Conservation (phyloP, 1,284 basidiomycete species). For the Sporisorium graminicola region DNA sequence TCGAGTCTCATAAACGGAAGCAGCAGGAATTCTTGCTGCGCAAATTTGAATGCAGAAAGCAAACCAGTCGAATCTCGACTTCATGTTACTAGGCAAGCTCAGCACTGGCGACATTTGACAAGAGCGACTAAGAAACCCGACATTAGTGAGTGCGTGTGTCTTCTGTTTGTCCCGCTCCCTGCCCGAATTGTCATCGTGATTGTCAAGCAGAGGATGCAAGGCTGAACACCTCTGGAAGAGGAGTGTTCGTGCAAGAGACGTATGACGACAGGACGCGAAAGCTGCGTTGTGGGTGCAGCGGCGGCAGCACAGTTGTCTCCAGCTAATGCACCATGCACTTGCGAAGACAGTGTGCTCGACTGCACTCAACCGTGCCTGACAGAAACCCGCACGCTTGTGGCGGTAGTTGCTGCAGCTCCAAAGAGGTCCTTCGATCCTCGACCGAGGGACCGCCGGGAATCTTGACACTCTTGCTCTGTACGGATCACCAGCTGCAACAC, state of each 20-base stretch:
- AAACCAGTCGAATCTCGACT: slow-evolving; percentile 25
- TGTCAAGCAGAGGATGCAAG: neutral
- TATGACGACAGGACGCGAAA: slow-evolving; percentile 24
- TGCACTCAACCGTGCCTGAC: neutral
- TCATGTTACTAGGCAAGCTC: slow-evolving; percentile 17
- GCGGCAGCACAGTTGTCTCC: neutral
- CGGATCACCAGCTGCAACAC: neutral
- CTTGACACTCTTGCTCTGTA: neutral
- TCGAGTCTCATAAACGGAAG: slow-evolving; percentile 44
- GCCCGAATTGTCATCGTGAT: neutral
- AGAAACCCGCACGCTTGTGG: neutral
- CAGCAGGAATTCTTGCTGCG: slow-evolving; percentile 13
- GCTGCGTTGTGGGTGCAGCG: neutral
- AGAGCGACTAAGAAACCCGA: neutral
- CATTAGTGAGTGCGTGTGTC: no score
- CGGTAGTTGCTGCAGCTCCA: no score
- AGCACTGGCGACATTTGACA: slow-evolving; percentile 5
- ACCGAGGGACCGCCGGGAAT: slow-evolving; percentile 1
- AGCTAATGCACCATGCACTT: neutral
- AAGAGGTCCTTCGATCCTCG: neutral
- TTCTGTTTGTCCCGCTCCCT: slow-evolving; percentile 41
- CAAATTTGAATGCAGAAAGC: slow-evolving; percentile 5
- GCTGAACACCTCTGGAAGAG: neutral
- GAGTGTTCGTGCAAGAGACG: slow-evolving; percentile 6
- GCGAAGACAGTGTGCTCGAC: neutral